These are phyloP conservation scores for Phytophthora chlamydospora DNA, from an alignment of 352 stramenopile genomes.

Conservation along the genomic window DNA sequence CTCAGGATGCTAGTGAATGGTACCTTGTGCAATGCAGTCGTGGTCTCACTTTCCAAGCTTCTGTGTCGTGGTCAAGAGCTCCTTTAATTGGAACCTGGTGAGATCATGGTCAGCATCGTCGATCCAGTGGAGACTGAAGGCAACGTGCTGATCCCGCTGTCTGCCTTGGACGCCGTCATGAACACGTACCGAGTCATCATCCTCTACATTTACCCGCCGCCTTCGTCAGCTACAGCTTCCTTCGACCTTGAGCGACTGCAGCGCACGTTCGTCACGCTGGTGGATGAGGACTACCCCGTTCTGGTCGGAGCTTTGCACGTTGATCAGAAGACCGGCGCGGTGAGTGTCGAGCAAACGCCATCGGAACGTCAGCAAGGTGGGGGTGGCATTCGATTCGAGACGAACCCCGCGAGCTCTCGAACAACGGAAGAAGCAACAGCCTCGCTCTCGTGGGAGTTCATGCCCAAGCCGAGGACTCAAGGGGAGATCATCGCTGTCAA, in stretches of 20 bases:
- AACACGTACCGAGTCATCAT: slow-evolving; percentile 44
- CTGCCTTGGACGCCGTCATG: slow-evolving; percentile 60
- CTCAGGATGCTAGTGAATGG: slow-evolving; percentile 5
- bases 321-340: slow-evolving; percentile 31
- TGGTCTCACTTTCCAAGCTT: slow-evolving; percentile 15
- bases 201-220: slow-evolving; percentile 60
- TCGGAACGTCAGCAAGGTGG: slow-evolving; percentile 20
- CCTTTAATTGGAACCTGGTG: background rate
- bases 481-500: slow-evolving; percentile 45
- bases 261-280: slow-evolving; percentile 32
- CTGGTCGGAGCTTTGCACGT: slow-evolving; percentile 42
- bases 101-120: slow-evolving; percentile 19
- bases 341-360: slow-evolving; percentile 40
- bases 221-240: background rate
- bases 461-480: slow-evolving; percentile 24
- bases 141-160: slow-evolving; percentile 35
- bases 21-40: background rate
- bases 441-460: slow-evolving; percentile 41
- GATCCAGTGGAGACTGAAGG: slow-evolving; percentile 4
- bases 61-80: slow-evolving; percentile 3
- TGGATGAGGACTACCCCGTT: slow-evolving; percentile 55
- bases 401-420: slow-evolving; percentile 6
- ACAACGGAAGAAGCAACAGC: slow-evolving; percentile 41
- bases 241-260: slow-evolving; percentile 50
- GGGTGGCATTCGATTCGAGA: slow-evolving; percentile 42